Evolutionary conservation across 2,329 filamentous ascomycete genomes (phyloP).

Genomic region (Ceratocystis albifundus): DNA sequence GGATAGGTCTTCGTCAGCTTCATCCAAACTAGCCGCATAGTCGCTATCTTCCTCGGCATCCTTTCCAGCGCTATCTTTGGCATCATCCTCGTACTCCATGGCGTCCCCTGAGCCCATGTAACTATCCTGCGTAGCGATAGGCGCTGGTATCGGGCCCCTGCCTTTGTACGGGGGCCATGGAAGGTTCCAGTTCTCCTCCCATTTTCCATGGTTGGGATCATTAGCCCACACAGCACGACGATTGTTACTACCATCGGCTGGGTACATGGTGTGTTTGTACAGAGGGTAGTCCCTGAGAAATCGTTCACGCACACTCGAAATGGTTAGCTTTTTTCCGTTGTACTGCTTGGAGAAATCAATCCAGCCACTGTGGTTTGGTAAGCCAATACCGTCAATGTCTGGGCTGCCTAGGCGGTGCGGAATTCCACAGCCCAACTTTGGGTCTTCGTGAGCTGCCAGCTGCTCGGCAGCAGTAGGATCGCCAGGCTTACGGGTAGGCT

Average conservation of each 20-base stretch:
- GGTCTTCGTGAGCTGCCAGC: conserved; percentile 19
- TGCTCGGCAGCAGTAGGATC: conserved; percentile 15
- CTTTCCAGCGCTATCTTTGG: conserved; percentile 5
- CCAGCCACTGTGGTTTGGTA: conserved; percentile 23
- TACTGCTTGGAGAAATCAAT: conserved; percentile 19
- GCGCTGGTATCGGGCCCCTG: conserved; percentile 12
- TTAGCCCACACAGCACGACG: conserved; percentile 20
- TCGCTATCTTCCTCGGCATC: conserved; percentile 1
- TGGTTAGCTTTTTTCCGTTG: conserved; percentile 16
- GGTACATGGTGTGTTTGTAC: conserved; percentile 22
- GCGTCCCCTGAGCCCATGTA: conserved; percentile 8
- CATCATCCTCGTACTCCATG: not conserved
- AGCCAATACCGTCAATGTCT: conserved; percentile 14
- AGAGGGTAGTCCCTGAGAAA: conserved; percentile 19
- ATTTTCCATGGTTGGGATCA: conserved; percentile 20
- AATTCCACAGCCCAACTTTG: conserved; percentile 19
- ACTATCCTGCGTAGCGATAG: too few species aligned
- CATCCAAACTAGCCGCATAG: not conserved
- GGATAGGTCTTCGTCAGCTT: conserved; percentile 10
- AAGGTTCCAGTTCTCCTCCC: conserved; percentile 17
- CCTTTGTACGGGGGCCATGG: conserved; percentile 23
- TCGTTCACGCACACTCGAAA: not conserved
- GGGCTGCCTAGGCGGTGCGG: conserved; percentile 18
- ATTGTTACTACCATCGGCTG: conserved; percentile 17
- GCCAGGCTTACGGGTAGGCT: conserved; percentile 7